Percentiles rank a stretch among this genome's conserved stretches.
Evolutionary conservation across 345 rosid species (phyloP).

Genomic region (Lepidium aucheri): DNA sequence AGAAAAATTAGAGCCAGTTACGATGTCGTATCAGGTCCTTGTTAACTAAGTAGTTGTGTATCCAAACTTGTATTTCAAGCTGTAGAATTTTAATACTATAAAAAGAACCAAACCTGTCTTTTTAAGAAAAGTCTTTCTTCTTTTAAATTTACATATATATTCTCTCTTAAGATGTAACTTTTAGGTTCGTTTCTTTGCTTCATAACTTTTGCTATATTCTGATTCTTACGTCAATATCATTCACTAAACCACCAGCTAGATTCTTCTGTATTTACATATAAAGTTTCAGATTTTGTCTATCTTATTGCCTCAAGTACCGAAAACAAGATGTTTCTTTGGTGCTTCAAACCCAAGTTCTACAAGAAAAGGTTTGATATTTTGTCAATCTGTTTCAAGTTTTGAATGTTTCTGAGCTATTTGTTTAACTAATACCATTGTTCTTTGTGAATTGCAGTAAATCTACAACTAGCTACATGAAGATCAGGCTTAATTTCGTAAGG

Average conservation of each 20-base stretch:
- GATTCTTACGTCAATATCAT: constrained; percentile 13
- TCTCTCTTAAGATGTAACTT: constrained; percentile 1
- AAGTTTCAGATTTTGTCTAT: background rate
- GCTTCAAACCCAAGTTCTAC: constrained; percentile 33
- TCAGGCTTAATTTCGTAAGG: constrained; percentile 47
- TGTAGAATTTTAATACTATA: background rate
- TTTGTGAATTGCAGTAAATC: constrained; percentile 44
- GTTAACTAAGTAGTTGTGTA: background rate
- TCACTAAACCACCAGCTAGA: constrained; percentile 14
- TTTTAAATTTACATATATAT: constrained; percentile 2
- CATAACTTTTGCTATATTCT: constrained; percentile 21
- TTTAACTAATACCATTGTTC: background rate
- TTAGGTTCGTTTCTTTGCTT: constrained; percentile 25
- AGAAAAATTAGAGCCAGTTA: background rate
- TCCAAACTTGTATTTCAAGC: constrained; percentile 1
- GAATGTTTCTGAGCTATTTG: background rate
- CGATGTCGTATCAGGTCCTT: background rate
- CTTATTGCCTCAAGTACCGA: background rate
- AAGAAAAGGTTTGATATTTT: constrained; percentile 14
- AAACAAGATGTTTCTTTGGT: constrained; percentile 17
- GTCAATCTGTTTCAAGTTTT: background rate
- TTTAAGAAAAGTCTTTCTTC: constrained; percentile 2
- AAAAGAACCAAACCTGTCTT: background rate
- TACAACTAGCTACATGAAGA: constrained; percentile 41
- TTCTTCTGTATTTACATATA: constrained; percentile 8